Evolutionary conservation across 768 basidiomycete genomes (phyloP).

Genomic region (Xerocomellus dryophilus): DNA sequence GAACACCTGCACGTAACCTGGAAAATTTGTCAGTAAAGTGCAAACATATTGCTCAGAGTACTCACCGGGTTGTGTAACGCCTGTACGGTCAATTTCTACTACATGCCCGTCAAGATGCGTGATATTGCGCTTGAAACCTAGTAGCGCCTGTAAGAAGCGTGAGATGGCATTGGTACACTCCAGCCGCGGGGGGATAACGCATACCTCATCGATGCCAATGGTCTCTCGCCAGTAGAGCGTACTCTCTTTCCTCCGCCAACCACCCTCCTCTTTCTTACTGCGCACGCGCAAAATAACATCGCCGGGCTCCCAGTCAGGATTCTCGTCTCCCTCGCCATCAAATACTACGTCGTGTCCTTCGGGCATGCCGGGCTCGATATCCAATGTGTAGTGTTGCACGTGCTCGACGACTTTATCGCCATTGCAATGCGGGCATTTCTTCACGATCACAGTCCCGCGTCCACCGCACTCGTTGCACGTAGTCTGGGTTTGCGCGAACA

Average conservation of each 20-base stretch:
- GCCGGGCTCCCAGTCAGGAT: constrained; percentile 92
- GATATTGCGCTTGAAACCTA: constrained; percentile 92
- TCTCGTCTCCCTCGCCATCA: constrained; percentile 96
- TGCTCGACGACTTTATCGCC: constrained; percentile 82
- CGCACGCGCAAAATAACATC: constrained; percentile 86
- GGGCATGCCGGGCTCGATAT: constrained; percentile 83
- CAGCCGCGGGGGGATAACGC: not conserved
- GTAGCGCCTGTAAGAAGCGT: constrained; percentile 63
- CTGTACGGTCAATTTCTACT: constrained; percentile 64
- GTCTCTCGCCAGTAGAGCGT: constrained; percentile 91
- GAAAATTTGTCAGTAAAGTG: not conserved
- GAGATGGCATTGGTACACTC: not conserved
- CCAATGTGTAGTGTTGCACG: constrained; percentile 78
- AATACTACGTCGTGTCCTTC: constrained; percentile 93
- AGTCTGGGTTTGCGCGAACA: constrained; percentile 86
- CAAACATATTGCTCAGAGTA: not conserved
- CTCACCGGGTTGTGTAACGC: constrained; percentile 89
- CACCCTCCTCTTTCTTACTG: constrained; percentile 72
- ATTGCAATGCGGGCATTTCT: constrained; percentile 76
- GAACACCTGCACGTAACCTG: constrained; percentile 82
- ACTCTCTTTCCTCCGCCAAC: constrained; percentile 86
- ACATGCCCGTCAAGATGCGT: constrained; percentile 88
- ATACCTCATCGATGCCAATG: constrained; percentile 84
- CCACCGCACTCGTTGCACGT: constrained; percentile 85
- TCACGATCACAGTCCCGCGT: constrained; percentile 74